Base-by-base conservation (phyloP, 2,329 filamentous ascomycete genomes). In the Diplodia sapinea region DNA sequence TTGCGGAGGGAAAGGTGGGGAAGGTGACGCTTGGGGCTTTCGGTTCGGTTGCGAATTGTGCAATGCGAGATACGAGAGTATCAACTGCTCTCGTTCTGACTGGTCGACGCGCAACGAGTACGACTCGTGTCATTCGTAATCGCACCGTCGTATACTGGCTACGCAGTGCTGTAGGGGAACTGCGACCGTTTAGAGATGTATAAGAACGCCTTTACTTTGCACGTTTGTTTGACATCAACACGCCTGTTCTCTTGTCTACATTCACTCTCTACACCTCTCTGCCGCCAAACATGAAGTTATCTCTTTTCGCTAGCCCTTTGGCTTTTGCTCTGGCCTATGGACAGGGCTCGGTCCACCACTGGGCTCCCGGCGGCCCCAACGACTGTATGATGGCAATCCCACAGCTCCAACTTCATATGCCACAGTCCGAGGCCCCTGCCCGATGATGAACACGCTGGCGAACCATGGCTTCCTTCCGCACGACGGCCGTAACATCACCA, bases 361-460 rank as follows among this genome's bases (percentile, higher is more conserved):
- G 66, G 66, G 31, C 52, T 36, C 36, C 55, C 8, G 29, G 57
- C 1, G 66, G 66, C 6, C 47, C 55, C 15, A 23, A 68, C 13
- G 66, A 68, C 47, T 68, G 66, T 68, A 68, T 11, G 57, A 1
- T 13, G 6, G n/a, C 9, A 31, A 20, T 20, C 13, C 4, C 2
- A 4, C 51, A 9, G 20, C 5, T 12, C 15, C 17, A 3, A 12
- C 1, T 47, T 13, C 0, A 15, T 6, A 6, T 12, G n/a, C 49
- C 15, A 26, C 23, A 69, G 68, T 66, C 64, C 70, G 70, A 17
- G 72, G 79, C 0, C 82, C 83, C 29, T 86, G 83, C 68, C 83
- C 84, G 0, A 83, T 84, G 79, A 74, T 85, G 67, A 86, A 86
- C 72, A 80, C 83, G 0, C 74, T 86, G n/a, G 80, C 83, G 4